phyloP scores from a whole-genome alignment of 2,329 filamentous ascomycete genomes.

The Trichoderma arundinaceum region DNA sequence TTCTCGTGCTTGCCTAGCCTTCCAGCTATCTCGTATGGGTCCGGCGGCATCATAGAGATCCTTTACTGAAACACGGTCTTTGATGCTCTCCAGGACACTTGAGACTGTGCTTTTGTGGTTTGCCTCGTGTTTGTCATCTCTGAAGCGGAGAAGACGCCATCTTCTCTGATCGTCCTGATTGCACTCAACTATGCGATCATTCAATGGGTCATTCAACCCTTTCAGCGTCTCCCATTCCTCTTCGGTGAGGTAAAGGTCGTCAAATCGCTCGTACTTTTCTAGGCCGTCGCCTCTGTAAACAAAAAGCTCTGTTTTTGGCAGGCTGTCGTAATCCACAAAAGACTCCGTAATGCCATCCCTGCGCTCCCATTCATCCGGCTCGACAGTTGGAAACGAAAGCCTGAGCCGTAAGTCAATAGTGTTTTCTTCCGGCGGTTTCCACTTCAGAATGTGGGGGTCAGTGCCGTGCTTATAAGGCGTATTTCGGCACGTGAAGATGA shows the following conservation, averaged over 20 bases:
- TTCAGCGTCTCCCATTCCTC: constrained; percentile 87
- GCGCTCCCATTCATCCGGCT: constrained; percentile 70
- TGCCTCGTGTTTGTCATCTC: constrained; percentile 89
- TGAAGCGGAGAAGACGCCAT: constrained; percentile 88
- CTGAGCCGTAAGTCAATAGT: constrained; percentile 88
- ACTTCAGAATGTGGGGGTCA: constrained; percentile 92
- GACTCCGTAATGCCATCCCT: constrained; percentile 67
- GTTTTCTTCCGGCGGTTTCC: constrained; percentile 96
- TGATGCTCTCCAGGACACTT: constrained; percentile 88
- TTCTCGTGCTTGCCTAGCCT: constrained; percentile 58
- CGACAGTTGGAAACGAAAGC: constrained; percentile 74
- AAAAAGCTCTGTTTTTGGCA: constrained; percentile 75
- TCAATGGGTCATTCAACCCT: constrained; percentile 71
- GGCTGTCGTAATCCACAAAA: constrained; percentile 78
- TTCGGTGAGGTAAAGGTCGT: constrained; percentile 70
- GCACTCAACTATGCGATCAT: constrained; percentile 89
- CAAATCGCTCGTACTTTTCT: constrained; percentile 68
- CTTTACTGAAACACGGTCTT: constrained; percentile 80
- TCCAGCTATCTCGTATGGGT: constrained; percentile 81
- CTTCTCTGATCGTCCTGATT: constrained; percentile 74
- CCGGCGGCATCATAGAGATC: constrained; percentile 75
- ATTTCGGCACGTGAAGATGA: constrained; percentile 95
- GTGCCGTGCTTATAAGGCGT: constrained; percentile 89
- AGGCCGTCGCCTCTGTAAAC: constrained; percentile 67
- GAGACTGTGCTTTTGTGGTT: constrained; percentile 86